Percentiles rank a stretch among this genome's conserved stretches.
phyloP scores from a whole-genome alignment of 352 stramenopile species.

The Globisporangium apiculatum region DNA sequence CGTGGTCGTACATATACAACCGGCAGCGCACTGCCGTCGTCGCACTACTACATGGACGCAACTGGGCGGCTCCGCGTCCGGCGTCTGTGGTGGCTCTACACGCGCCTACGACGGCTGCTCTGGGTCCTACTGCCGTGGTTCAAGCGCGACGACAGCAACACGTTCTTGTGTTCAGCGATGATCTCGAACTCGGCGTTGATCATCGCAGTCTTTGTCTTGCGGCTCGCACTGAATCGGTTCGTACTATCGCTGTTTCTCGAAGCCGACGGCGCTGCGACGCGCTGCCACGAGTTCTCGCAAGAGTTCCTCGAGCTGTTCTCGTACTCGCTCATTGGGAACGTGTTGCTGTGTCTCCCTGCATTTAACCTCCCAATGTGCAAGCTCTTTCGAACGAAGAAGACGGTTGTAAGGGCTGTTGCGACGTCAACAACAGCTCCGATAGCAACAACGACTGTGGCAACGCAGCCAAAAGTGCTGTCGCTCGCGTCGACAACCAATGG shows the following conservation, averaged over 20 bases:
- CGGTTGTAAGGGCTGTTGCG: no score
- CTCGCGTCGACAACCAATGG: constrained; percentile 23
- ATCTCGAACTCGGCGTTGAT: constrained; percentile 73
- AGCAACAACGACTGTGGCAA: constrained; percentile 5
- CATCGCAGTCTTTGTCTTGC: constrained; percentile 37
- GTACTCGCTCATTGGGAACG: constrained; percentile 52
- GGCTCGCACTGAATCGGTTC: constrained; percentile 40
- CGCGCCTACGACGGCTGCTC: constrained; percentile 29
- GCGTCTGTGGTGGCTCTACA: constrained; percentile 56
- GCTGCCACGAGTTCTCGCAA: constrained; percentile 46
- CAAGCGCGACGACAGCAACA: constrained; percentile 75
- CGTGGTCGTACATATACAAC: no score
- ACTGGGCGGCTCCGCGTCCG: constrained; percentile 39
- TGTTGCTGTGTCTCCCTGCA: constrained; percentile 61
- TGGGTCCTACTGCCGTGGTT: constrained; percentile 47
- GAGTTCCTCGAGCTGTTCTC: constrained; percentile 61
- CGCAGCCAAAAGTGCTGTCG: constrained; percentile 10
- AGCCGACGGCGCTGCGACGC: constrained; percentile 2
- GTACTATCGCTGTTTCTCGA: constrained; percentile 37
- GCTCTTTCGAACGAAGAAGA: constrained; percentile 32
- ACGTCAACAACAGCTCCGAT: background rate
- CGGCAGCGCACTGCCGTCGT: constrained; percentile 19
- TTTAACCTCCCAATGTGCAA: constrained; percentile 53
- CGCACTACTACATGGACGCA: constrained; percentile 61
- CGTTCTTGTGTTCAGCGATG: constrained; percentile 64